phyloP scores from a whole-genome alignment of 2,329 filamentous ascomycete genomes.

The Penicillium sp. region DNA sequence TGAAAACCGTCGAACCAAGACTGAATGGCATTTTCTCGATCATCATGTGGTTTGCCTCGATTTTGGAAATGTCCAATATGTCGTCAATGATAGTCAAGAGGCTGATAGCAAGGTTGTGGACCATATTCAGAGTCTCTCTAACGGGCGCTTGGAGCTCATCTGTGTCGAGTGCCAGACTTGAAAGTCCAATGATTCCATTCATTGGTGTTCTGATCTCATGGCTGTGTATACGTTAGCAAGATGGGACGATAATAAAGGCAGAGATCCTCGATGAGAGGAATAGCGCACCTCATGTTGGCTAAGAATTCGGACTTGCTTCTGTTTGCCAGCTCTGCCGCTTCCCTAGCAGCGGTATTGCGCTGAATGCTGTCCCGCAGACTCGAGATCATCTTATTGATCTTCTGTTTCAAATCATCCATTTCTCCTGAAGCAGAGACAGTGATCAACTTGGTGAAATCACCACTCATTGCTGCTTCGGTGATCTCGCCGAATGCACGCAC shows the following conservation, averaged over 20 bases:
- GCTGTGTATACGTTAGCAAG: slow-evolving; percentile 33
- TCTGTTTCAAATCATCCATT: slow-evolving; percentile 96
- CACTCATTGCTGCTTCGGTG: slow-evolving; percentile 89
- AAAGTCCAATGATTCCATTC: slow-evolving; percentile 97
- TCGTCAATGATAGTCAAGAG: slow-evolving; percentile 90
- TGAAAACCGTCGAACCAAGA: slow-evolving; percentile 87
- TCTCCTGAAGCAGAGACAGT: slow-evolving; percentile 93
- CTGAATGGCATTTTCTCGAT: slow-evolving; percentile 96
- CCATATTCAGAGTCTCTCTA: slow-evolving; percentile 94
- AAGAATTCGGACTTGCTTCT: slow-evolving; percentile 96
- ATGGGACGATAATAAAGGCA: not conserved
- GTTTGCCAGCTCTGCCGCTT: slow-evolving; percentile 90
- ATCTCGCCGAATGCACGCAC: slow-evolving; percentile 95
- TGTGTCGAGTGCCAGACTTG: slow-evolving; percentile 87
- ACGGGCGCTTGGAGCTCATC: slow-evolving; percentile 89
- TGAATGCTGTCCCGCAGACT: slow-evolving; percentile 92
- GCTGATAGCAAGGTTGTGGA: slow-evolving; percentile 91
- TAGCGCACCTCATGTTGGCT: slow-evolving; percentile 76
- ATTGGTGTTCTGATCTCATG: slow-evolving; percentile 95
- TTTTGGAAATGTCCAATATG: slow-evolving; percentile 66
- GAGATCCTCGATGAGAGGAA: not conserved
- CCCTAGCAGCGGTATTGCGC: slow-evolving; percentile 86
- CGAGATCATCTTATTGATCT: slow-evolving; percentile 98
- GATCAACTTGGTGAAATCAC: slow-evolving; percentile 91
- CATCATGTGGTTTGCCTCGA: slow-evolving; percentile 93